phyloP scores from a whole-genome alignment of 2,329 filamentous ascomycete species.

The Monilinia vaccinii-corymbosi region DNA sequence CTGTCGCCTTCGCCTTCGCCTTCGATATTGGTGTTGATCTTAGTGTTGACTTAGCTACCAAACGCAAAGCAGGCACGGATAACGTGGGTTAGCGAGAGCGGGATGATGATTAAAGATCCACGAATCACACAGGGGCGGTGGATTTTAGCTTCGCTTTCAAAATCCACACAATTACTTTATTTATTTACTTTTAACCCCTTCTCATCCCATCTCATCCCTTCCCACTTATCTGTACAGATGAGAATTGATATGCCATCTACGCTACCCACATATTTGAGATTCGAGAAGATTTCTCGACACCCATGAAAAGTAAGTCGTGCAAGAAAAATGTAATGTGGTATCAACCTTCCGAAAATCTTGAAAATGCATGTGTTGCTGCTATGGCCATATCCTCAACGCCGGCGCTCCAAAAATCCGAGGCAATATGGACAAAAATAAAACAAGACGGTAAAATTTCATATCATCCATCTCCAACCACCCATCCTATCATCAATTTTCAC shows the following conservation, averaged over 20 bases:
- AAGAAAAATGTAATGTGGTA: constrained; percentile 11
- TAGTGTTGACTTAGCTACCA: background rate
- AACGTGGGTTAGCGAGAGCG: background rate
- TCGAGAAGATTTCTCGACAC: constrained; percentile 2
- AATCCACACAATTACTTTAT: background rate
- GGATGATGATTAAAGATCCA: background rate
- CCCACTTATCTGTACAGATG: constrained; percentile 1
- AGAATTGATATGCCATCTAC: background rate
- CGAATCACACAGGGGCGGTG: no score
- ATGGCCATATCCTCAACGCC: constrained; percentile 20
- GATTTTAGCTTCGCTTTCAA: background rate
- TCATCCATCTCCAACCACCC: background rate
- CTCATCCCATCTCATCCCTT: background rate
- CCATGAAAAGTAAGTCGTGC: background rate
- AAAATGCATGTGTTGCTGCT: constrained; percentile 2
- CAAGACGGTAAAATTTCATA: background rate
- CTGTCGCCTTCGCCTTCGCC: background rate
- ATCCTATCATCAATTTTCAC: background rate
- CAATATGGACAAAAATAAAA: constrained; percentile 6
- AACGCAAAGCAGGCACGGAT: no score
- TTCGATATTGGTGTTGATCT: background rate
- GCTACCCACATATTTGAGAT: background rate
- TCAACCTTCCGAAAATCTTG: constrained; percentile 13
- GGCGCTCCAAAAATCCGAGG: constrained; percentile 21
- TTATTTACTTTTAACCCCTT: background rate